These are phyloP conservation scores for Eimeria maxima DNA, from an alignment of 169 alveolate genomes.

Conservation along the genomic window DNA sequence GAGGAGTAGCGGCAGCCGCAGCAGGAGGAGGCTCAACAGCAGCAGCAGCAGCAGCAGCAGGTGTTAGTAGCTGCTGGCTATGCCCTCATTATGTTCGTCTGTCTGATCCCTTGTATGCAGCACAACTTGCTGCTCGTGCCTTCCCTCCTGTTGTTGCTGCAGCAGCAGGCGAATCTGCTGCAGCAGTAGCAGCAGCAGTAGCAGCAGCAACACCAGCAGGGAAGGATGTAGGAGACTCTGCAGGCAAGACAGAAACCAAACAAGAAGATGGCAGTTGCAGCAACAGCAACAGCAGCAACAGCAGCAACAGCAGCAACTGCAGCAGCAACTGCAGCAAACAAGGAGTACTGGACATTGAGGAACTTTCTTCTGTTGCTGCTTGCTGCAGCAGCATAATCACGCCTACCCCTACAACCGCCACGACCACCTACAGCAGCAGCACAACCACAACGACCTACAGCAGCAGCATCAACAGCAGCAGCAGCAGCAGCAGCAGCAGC, in stretches of 20 bases:
- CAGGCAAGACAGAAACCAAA: not conserved
- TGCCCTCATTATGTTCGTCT: conserved; percentile 29
- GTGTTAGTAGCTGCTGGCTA: not conserved
- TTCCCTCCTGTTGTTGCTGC: not conserved
- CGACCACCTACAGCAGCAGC: not conserved
- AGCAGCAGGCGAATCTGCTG: not conserved
- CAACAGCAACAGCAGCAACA: conserved; percentile 47
- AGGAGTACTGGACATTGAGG: not conserved
- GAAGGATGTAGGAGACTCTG: not conserved
- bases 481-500: conserved; percentile 41
- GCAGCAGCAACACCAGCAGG: conserved; percentile 37
- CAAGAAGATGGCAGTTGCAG: not conserved
- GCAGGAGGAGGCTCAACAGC: not conserved
- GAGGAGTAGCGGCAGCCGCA: too few species aligned
- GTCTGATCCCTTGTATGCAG: not conserved
- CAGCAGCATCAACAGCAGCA: not conserved
- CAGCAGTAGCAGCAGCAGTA: conserved; percentile 35
- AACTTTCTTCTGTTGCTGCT: not conserved
- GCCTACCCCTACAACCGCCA: not conserved
- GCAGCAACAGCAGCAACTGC: not conserved
- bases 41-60: conserved; percentile 14
- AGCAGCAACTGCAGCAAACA: not conserved
- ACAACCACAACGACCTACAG: not conserved
- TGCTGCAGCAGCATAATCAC: too few species aligned
- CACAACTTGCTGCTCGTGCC: conserved; percentile 29